A percentile compares a stretch with the other conserved stretches of the same genome.
These are phyloP conservation scores for Sporothrix schenckii DNA, from an alignment of 2,329 filamentous ascomycete genomes.

Conservation along the genomic window DNA sequence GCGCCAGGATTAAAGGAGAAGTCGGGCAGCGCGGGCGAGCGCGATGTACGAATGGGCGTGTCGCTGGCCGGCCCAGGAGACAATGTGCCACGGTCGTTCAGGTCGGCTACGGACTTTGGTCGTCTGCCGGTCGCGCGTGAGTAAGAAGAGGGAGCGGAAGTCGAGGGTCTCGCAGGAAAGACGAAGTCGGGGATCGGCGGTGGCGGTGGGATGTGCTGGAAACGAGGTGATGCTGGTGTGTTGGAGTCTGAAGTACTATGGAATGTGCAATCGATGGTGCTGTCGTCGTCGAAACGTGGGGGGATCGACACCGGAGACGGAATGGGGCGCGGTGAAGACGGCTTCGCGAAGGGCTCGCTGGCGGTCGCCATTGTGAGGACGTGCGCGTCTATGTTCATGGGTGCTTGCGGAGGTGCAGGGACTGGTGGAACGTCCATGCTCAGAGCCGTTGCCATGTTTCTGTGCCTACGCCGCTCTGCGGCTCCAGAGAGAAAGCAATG, in stretches of 20 bases:
- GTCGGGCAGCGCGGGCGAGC: slow-evolving; percentile 53
- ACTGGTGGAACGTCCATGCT: slow-evolving; percentile 32
- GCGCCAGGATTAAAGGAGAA: slow-evolving; percentile 57
- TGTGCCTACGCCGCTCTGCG: slow-evolving; percentile 52
- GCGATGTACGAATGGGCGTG: slow-evolving; percentile 36
- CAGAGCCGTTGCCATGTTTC: slow-evolving; percentile 43
- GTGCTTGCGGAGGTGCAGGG: neutral
- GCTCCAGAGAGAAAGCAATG: slow-evolving; percentile 49
- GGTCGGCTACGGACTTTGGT: slow-evolving; percentile 58
- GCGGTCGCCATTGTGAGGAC: slow-evolving; percentile 19
- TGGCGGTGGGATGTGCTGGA: slow-evolving; percentile 46
- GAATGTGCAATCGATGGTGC: slow-evolving; percentile 25
- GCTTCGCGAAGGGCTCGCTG: slow-evolving; percentile 32
- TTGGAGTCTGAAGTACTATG: slow-evolving; percentile 37
- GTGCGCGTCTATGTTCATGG: neutral
- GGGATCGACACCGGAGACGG: slow-evolving; percentile 40
- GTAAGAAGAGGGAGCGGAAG: slow-evolving; percentile 52
- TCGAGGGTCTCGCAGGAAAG: slow-evolving; percentile 58
- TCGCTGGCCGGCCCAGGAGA: neutral
- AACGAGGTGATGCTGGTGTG: slow-evolving; percentile 42
- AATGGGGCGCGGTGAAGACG: slow-evolving; percentile 37
- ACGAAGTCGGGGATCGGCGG: slow-evolving; percentile 67
- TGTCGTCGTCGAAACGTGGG: slow-evolving; percentile 39
- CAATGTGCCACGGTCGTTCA: slow-evolving; percentile 41
- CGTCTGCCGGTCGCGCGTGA: slow-evolving; percentile 55